Base-by-base conservation (phyloP, 371 early-diverging fungal genomes). In the Mucor irregularis region DNA sequence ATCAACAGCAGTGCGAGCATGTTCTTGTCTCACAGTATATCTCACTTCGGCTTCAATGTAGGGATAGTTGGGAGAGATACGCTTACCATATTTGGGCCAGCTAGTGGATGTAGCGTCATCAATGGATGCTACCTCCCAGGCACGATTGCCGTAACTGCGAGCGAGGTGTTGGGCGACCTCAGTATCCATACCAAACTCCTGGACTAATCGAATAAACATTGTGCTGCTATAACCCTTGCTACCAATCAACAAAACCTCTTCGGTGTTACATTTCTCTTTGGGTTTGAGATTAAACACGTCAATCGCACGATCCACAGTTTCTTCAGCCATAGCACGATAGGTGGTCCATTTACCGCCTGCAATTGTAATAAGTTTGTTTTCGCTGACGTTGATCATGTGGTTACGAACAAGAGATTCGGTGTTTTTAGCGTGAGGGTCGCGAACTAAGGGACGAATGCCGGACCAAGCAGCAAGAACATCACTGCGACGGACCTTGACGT, bases 341-440 rank as follows among this genome's bases (percentile, higher is more conserved):
- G 99, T 99, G 1, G 99, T 99, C 99, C 99, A 99, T 72, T 99
- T 99, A 50, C 99, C 99, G 58, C 99, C 99, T 16, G 99, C 93
- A 66, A 99, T 91, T 6, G 99, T 97, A 56, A 99, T 70, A 48
- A 99, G 69, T 7, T 93, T 93, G 49, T 86, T 83, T 26, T 85
- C 76, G 42, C 90, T 90, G 35, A 91, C 92, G 59, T 93, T 80
- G 61, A 99, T 89, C 88, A 97, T 90, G 66, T 99, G 99, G 74
- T 91, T 98, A 63, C 99, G 92, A 9, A 99, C 98, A 54, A 99
- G 81, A 21, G 88, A 87, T 56, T 91, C 90, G 2, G 98, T 99
- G 69, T 90, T 92, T 66, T 89, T 89, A 25, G 95, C 91, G 39
- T 82, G 78, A 16, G 96, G 95, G 70, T 99, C 98, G 53, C 96